Evolutionary conservation across 2,329 filamentous ascomycete genomes (phyloP).

Genomic region (Penicillium sp.): DNA sequence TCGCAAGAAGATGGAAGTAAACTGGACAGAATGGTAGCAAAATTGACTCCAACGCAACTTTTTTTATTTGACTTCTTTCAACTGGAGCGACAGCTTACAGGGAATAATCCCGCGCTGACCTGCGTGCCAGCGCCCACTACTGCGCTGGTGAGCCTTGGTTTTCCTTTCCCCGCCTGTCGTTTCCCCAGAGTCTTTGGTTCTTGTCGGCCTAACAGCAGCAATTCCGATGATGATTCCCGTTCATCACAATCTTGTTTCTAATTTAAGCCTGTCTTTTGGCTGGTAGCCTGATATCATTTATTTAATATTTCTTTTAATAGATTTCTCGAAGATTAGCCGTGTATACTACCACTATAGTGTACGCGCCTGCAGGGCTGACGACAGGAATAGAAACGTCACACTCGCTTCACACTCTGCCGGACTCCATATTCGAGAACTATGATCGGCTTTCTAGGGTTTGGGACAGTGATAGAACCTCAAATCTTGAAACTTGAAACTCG

Average conservation of each 20-base stretch:
- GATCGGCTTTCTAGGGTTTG: background rate
- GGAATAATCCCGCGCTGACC: background rate
- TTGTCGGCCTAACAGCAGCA: background rate
- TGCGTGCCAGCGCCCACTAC: too few species aligned
- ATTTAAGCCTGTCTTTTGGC: slow-evolving; percentile 11
- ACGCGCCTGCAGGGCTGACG: background rate
- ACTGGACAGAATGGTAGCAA: background rate
- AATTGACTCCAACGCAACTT: background rate
- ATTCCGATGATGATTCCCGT: background rate
- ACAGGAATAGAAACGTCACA: background rate
- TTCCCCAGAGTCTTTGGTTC: background rate
- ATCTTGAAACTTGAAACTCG: background rate
- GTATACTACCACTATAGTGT: too few species aligned
- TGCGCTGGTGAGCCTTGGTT: too few species aligned
- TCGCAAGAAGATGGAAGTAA: background rate
- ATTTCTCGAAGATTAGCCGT: background rate
- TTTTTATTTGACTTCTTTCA: too few species aligned
- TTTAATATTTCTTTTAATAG: slow-evolving; percentile 19
- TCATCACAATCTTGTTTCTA: slow-evolving; percentile 6
- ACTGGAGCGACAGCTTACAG: background rate
- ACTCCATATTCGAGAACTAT: background rate
- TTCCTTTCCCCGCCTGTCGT: background rate
- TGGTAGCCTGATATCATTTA: background rate
- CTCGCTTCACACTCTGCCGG: background rate
- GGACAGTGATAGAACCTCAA: background rate